Evolutionary conservation across 495 filamentous ascomycete genomes (phyloP).

Genomic region (Hypoxylon intermedium): DNA sequence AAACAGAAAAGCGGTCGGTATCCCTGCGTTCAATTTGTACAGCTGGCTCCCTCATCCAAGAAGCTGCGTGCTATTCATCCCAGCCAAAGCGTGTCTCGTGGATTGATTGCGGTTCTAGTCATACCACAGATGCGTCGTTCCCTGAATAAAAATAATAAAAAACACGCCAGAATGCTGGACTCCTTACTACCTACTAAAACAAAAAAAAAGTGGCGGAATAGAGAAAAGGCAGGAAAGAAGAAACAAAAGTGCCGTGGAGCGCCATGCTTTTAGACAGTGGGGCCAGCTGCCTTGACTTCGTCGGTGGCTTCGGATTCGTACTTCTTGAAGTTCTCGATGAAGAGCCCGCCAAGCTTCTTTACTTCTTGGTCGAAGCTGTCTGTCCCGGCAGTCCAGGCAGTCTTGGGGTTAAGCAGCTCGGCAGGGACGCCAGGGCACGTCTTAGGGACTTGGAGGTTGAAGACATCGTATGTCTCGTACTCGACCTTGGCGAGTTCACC

Average conservation of each 20-base stretch:
- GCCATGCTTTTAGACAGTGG: constrained; percentile 49
- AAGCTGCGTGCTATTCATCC: constrained; percentile 1
- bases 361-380: constrained; percentile 86
- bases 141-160: constrained; percentile 1
- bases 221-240: constrained; percentile 2
- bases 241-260: constrained; percentile 15
- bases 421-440: constrained; percentile 82
- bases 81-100: constrained; percentile 8
- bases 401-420: constrained; percentile 93
- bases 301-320: constrained; percentile 85
- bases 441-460: constrained; percentile 94
- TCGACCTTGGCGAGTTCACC: constrained; percentile 89
- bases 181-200: constrained; percentile 14
- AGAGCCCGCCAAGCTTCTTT: constrained; percentile 82
- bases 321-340: constrained; percentile 97
- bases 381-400: constrained; percentile 81
- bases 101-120: constrained; percentile 5
- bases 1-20: constrained; percentile 19
- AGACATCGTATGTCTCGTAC: constrained; percentile 94
- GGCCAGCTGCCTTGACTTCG: constrained; percentile 78
- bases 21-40: constrained; percentile 23
- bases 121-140: constrained; percentile 32
- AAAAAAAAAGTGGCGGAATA: too few species aligned
- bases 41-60: not conserved
- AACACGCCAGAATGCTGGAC: constrained; percentile 31